Percentiles rank a stretch among this genome's conserved stretches.
Conservation (phyloP, 2,329 filamentous ascomycete genomes). For the Aspergillus fischeri region DNA sequence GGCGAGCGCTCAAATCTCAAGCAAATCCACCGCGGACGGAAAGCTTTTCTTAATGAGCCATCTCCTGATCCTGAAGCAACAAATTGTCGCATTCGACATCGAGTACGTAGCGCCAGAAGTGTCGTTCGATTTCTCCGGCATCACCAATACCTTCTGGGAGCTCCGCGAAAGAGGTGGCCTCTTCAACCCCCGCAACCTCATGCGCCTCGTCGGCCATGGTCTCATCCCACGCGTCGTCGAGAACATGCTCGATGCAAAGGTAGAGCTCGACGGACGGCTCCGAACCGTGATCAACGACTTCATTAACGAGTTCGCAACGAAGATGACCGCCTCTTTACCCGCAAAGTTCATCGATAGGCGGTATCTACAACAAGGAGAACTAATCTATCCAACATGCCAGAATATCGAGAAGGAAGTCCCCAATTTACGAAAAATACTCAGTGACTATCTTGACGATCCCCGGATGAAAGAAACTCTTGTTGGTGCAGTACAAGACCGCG, state of each 20-base stretch:
- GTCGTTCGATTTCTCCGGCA: constrained; percentile 62
- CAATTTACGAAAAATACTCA: constrained; percentile 52
- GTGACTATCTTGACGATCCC: constrained; percentile 61
- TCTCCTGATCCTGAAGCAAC: constrained; percentile 89
- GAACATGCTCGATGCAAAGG: constrained; percentile 69
- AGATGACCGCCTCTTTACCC: constrained; percentile 52
- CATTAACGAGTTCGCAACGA: constrained; percentile 53
- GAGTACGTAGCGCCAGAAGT: constrained; percentile 66
- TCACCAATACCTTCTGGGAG: constrained; percentile 65
- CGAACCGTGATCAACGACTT: constrained; percentile 64
- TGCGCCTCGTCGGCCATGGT: constrained; percentile 54
- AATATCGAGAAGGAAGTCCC: constrained; percentile 57
- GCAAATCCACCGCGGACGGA: constrained; percentile 64
- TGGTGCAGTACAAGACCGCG: constrained; percentile 61
- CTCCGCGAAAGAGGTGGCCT: constrained; percentile 61
- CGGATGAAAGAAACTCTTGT: constrained; percentile 64
- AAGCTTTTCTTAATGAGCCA: constrained; percentile 95
- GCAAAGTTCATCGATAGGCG: constrained; percentile 35
- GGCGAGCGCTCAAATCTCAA: constrained; percentile 67
- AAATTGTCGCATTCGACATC: constrained; percentile 94
- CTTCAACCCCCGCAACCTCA: constrained; percentile 61
- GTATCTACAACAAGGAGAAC: constrained; percentile 36
- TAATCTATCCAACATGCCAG: constrained; percentile 48
- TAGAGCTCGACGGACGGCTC: constrained; percentile 60
- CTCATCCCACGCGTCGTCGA: constrained; percentile 64